Evolutionary conservation across 805 yeast species (phyloP), one percentile per base, ranked within the genome.

Genomic region (Saturnispora galanensis): DNA sequence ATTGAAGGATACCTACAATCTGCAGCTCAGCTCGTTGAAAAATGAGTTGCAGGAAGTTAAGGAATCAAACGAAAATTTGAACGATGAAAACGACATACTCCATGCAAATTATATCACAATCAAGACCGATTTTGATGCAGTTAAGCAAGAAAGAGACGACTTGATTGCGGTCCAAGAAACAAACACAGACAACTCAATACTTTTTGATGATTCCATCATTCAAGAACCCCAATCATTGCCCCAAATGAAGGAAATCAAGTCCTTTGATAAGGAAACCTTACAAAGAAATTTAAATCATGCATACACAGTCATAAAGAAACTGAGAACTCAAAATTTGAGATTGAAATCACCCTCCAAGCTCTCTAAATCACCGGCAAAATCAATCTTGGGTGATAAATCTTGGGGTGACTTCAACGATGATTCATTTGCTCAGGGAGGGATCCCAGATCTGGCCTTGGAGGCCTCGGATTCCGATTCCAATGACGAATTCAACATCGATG

Each of bases 51-150:
- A 61, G 28, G 77, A 70, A 13, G 62, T 80, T 46, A 76, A 70
- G 52, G 59, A 58, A 3, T 71, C 75, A 39, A 74, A 81, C 39
- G 71, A 70, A 30, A 80, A 75, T 39, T 63, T 83, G 48, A 83
- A 82, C 56, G 82, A 80, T 53, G 88, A 81, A 55, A 82, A 82
- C 59, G 84, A 79, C 50, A 66, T 67, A 17, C 64, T 81, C 44
- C 76, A 54, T 58, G 65, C 49, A 66, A 70, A 58, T 51, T 65
- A 55, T 52, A 55, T 44, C 49, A 51, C 35, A 28, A 30, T 58
- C 30, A 60, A 46, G 56, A 53, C 43, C 31, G 48, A 32, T 42
- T 18, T 40, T n/a, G 31, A 46, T 4, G 10, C n/a, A 17, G 54
- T 30, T 50, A 57, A 21, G 42, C 42, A 4, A 28, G 55, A 16